Evolutionary conservation across 345 rosid species (phyloP).

Genomic region (Eucalyptus regnans): DNA sequence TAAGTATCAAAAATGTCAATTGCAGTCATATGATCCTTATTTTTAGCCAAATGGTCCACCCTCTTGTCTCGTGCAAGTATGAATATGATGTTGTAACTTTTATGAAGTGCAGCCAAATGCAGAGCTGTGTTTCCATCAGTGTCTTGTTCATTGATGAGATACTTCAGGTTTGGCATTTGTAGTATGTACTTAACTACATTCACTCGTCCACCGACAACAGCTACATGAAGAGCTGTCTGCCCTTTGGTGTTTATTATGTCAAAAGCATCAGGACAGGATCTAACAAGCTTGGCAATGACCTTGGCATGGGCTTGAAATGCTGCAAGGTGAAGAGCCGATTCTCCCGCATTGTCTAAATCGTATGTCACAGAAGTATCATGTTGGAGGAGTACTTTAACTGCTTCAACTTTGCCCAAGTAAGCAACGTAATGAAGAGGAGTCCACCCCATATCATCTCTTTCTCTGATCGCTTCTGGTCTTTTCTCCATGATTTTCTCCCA

Average conservation of each 20-base stretch:
- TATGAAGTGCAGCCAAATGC: not conserved
- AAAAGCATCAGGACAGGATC: not conserved
- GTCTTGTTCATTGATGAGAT: not conserved
- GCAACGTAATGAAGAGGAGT: not conserved
- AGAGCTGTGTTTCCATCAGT: not conserved
- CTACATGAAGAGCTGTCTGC: not conserved
- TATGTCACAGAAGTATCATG: not conserved
- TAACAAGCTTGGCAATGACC: not conserved
- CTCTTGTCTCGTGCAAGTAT: not conserved
- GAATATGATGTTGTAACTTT: accelerated
- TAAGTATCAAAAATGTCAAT: not conserved
- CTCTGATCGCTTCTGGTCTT: not conserved
- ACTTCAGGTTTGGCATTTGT: not conserved
- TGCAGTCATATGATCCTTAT: not conserved
- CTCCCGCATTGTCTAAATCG: not conserved
- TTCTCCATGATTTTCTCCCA: not conserved
- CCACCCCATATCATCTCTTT: not conserved
- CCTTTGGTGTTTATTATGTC: not conserved
- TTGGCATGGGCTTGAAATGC: not conserved
- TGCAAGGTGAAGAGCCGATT: not conserved
- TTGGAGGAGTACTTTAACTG: not conserved
- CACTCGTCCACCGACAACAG: not conserved
- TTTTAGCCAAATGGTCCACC: not conserved
- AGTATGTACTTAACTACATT: not conserved
- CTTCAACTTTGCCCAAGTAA: not conserved